These are phyloP conservation scores for Amoebophrya sp. DNA, from an alignment of 169 alveolate genomes.

Conservation along the genomic window DNA sequence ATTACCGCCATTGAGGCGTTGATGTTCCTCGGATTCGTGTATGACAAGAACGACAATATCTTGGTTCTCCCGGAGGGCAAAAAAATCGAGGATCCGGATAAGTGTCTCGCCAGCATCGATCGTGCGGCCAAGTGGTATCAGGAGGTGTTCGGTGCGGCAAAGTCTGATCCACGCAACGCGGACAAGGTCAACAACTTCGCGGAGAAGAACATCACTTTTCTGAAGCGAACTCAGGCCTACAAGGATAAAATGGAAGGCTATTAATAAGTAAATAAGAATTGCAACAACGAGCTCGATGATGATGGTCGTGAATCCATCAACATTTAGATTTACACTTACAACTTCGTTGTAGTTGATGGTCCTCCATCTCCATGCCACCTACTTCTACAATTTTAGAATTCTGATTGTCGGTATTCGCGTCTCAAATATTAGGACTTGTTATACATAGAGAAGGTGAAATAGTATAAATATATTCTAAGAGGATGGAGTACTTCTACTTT, in stretches of 20 bases:
- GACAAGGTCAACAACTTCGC: not conserved
- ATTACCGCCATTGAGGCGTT: not conserved
- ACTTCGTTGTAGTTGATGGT: too few species aligned
- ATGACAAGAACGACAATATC: not conserved
- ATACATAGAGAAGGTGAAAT: too few species aligned
- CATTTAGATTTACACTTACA: too few species aligned
- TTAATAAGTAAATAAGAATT: not conserved
- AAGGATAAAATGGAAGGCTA: not conserved
- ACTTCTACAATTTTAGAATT: too few species aligned
- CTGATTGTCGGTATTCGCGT: too few species aligned
- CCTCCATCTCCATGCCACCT: too few species aligned
- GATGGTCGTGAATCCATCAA: not conserved
- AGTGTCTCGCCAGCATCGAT: not conserved
- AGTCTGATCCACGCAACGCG: not conserved
- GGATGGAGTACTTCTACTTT: too few species aligned
- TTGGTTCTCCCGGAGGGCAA: conserved; percentile 21
- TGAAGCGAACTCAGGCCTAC: not conserved
- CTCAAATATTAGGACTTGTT: too few species aligned
- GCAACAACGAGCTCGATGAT: not conserved
- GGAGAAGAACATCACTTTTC: not conserved
- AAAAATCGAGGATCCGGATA: not conserved
- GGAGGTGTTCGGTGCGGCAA: not conserved
- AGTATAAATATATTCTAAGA: too few species aligned
- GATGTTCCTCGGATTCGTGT: not conserved
- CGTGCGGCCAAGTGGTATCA: not conserved